A percentile compares a stretch with the other conserved stretches of the same genome.
Evolutionary conservation across 345 rosid genomes (phyloP).

Genomic region (Boechera retrofracta): DNA sequence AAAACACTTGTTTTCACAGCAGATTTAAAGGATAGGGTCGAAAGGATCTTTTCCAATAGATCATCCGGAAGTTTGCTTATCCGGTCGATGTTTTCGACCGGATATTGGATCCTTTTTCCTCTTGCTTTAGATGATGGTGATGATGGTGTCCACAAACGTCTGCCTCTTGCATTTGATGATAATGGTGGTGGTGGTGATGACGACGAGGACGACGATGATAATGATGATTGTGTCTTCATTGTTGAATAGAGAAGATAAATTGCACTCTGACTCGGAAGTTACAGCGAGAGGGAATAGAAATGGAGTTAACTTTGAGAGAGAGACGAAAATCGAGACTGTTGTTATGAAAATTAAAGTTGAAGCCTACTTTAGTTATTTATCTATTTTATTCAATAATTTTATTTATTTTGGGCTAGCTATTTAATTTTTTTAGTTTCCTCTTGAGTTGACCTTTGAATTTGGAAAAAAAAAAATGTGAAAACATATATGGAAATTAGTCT

Average conservation of each 20-base stretch:
- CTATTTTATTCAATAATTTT: neutral
- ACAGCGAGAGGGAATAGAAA: neutral
- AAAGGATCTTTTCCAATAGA: neutral
- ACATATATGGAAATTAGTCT: neutral
- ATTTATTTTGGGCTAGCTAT: neutral
- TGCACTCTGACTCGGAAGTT: neutral
- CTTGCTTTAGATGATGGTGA: neutral
- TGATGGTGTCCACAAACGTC: neutral
- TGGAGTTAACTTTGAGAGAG: neutral
- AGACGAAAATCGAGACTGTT: neutral
- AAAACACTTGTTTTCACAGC: slow-evolving; percentile 26
- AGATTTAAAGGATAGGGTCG: neutral
- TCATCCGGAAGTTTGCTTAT: slow-evolving; percentile 24
- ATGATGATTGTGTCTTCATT: neutral
- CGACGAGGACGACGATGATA: neutral
- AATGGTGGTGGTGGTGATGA: neutral
- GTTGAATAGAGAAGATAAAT: neutral
- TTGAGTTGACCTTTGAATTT: neutral
- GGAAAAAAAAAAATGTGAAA: neutral
- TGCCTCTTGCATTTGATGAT: neutral
- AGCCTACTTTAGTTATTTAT: neutral
- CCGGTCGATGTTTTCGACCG: neutral
- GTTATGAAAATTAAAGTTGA: neutral
- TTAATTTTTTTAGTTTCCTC: neutral
- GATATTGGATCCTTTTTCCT: neutral